Evolutionary conservation across 2,329 filamentous ascomycete species (phyloP).

Genomic region (Fusarium sp.): DNA sequence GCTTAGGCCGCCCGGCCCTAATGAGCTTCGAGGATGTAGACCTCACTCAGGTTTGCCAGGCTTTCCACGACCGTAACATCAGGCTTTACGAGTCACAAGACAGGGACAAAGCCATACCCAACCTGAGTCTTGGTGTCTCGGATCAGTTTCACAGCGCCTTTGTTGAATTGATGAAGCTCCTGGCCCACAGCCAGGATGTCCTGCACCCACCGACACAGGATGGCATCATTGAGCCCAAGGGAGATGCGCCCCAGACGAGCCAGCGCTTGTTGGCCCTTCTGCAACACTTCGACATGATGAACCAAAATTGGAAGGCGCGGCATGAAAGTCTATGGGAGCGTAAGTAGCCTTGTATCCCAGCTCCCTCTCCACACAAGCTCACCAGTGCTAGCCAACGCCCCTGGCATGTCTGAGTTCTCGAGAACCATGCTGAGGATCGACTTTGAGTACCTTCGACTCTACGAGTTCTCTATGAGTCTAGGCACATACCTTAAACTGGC

Average conservation of each 20-base stretch:
- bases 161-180: constrained; percentile 3
- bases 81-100: background rate
- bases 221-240: background rate
- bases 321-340: background rate
- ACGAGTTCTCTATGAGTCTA: constrained; percentile 11
- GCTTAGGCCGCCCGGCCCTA: background rate
- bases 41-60: background rate
- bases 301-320: background rate
- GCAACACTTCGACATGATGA: constrained; percentile 11
- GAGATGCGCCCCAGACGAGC: background rate
- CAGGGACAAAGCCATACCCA: background rate
- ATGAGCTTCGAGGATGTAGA: constrained; percentile 13
- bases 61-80: constrained; percentile 6
- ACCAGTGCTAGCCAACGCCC: background rate
- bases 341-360: background rate
- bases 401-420: background rate
- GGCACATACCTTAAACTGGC: constrained; percentile 1
- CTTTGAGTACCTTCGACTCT: constrained; percentile 16
- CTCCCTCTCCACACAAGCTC: background rate
- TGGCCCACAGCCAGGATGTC: constrained; percentile 3
- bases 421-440: constrained; percentile 1
- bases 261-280: background rate
- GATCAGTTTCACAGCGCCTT: constrained; percentile 12
- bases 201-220: constrained; percentile 8
- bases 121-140: background rate